phyloP scores from a whole-genome alignment of 1,139 yeast species.

The Geotrichum australiense region DNA sequence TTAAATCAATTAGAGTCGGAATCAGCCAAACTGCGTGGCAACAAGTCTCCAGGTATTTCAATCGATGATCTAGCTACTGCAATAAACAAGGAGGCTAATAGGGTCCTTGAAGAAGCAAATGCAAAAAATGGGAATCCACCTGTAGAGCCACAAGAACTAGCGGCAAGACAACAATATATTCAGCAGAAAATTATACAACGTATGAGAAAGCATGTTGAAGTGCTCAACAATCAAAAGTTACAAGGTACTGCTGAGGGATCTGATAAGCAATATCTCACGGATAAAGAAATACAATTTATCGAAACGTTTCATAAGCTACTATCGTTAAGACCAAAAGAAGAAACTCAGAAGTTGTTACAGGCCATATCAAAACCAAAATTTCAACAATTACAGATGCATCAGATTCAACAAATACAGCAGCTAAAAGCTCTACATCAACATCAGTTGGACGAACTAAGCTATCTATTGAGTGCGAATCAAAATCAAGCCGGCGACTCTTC shows the following conservation, averaged over 20 bases:
- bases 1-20: constrained; percentile 18
- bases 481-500: constrained; percentile 9
- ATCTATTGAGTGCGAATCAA: not conserved
- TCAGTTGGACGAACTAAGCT: constrained; percentile 8
- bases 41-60: constrained; percentile 12
- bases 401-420: constrained; percentile 9
- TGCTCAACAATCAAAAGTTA: constrained; percentile 10
- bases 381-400: constrained; percentile 12
- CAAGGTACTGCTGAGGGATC: not conserved
- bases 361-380: constrained; percentile 1
- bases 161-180: constrained; percentile 14
- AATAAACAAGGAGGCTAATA: constrained; percentile 13
- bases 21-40: constrained; percentile 12
- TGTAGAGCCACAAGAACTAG: constrained; percentile 14
- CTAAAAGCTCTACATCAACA: constrained; percentile 13
- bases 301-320: constrained; percentile 4
- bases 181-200: constrained; percentile 16
- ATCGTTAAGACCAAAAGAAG: constrained; percentile 2
- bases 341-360: not conserved
- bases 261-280: not conserved
- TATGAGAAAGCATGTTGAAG: constrained; percentile 14
- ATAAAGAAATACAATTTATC: constrained; percentile 1
- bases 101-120: constrained; percentile 12
- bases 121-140: constrained; percentile 11
- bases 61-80: constrained; percentile 14